phyloP scores from a whole-genome alignment of 2,329 filamentous ascomycete species.

The Cladosporium sp. region DNA sequence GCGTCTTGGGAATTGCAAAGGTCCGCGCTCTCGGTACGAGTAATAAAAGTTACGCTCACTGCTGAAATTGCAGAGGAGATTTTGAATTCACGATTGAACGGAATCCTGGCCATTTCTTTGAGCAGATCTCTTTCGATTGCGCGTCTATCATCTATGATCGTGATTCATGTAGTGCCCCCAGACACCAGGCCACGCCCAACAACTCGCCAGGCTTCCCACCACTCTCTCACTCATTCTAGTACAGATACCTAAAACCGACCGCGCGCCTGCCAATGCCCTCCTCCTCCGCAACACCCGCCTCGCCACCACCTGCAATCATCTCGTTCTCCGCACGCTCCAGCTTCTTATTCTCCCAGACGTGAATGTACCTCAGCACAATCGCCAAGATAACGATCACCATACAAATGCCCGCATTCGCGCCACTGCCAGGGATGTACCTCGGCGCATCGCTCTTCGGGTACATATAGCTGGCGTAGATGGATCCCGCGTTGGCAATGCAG shows the following conservation, averaged over 20 bases:
- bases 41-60: too few species aligned
- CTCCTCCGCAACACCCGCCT: constrained; percentile 7
- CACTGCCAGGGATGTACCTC: constrained; percentile 33
- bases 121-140: too few species aligned
- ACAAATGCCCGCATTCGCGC: constrained; percentile 33
- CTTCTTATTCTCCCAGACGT: constrained; percentile 31
- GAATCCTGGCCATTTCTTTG: too few species aligned
- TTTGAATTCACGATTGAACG: too few species aligned
- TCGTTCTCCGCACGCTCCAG: constrained; percentile 23
- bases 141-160: too few species aligned
- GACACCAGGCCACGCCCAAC: too few species aligned
- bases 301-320: constrained; percentile 5
- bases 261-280: constrained; percentile 60
- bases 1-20: too few species aligned
- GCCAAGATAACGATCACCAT: constrained; percentile 31
- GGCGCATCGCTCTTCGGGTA: constrained; percentile 30
- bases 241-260: constrained; percentile 35
- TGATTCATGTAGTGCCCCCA: too few species aligned
- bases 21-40: too few species aligned
- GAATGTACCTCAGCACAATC: constrained; percentile 29
- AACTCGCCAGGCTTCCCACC: not conserved
- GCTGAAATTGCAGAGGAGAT: too few species aligned
- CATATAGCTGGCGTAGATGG: constrained; percentile 31
- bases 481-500: constrained; percentile 29
- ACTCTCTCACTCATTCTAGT: not conserved